These are phyloP conservation scores for Simplicillium aogashimaense DNA, from an alignment of 2,329 filamentous ascomycete species.

Conservation along the genomic window DNA sequence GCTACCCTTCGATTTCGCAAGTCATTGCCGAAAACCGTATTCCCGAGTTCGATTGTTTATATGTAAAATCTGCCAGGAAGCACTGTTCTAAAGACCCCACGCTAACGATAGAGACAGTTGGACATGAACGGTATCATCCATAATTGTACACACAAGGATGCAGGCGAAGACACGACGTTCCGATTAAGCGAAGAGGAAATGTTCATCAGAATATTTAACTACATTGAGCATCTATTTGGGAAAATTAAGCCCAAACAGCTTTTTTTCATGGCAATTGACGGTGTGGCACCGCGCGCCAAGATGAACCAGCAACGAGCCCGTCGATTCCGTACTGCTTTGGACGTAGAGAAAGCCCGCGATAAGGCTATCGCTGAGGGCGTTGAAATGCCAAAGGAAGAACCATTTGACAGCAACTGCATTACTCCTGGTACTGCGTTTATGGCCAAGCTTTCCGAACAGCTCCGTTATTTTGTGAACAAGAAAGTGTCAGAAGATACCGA, in stretches of 20 bases:
- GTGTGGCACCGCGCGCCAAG: conserved; percentile 93
- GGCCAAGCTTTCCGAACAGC: conserved; percentile 85
- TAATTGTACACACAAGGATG: conserved; percentile 97
- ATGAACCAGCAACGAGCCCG: conserved; percentile 99
- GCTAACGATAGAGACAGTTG: conserved; percentile 37
- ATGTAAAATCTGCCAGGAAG: conserved; percentile 40
- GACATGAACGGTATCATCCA: conserved; percentile 99
- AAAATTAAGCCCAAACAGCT: conserved; percentile 98
- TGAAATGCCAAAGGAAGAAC: conserved; percentile 87
- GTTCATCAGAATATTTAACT: conserved; percentile 99
- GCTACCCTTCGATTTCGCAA: conserved; percentile 97
- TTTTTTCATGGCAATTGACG: conserved; percentile 99
- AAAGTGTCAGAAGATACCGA: conserved; percentile 95
- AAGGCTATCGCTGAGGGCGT: conserved; percentile 85
- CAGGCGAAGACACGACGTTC: conserved; percentile 74
- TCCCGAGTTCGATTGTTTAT: conserved; percentile 96
- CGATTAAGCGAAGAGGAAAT: conserved; percentile 96
- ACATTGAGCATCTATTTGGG: conserved; percentile 96
- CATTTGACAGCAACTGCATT: conserved; percentile 99
- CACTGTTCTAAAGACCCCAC: conserved; percentile 20
- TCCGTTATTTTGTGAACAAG: conserved; percentile 98
- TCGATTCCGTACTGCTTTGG: conserved; percentile 87
- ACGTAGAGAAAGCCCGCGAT: conserved; percentile 80
- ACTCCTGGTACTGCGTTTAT: conserved; percentile 97
- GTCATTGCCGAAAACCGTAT: conserved; percentile 98